Base-by-base conservation (phyloP, 768 basidiomycete genomes). In the Glaciozyma antarctica region DNA sequence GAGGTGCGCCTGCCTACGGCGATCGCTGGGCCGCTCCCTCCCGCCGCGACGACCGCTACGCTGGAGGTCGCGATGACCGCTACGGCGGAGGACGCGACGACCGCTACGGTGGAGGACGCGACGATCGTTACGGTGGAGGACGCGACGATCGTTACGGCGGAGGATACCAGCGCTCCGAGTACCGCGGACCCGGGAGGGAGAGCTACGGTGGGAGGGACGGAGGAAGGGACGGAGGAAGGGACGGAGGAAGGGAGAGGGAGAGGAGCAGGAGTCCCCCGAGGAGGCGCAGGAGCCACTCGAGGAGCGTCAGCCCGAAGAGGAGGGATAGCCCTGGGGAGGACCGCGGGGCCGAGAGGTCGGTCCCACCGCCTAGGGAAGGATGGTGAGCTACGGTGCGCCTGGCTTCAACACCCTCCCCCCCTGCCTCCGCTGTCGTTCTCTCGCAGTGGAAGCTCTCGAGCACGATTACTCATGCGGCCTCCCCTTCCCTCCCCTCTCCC, bases 11-110 rank as follows among this genome's bases (percentile, higher is more conserved):
- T 28, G 52, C 64, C 26, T 67, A 62, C 60, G 68, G 68, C n/a
- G 68, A 61, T 38, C 62, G 65, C 16, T 57, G 60, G 58, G 58
- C 58, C 12, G 10, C 21, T n/a, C 52, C 58, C 32, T 59, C 60
- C 8, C 85, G 49, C 16, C 57, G 17, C 51, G 63, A 60, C 28
- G 58, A 60, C 38, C 45, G 61, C 22, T 60, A 63, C 66, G 52
- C 41, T 24, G 55, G 59, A 22, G 59, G 61, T 21, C 60, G 60
- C 17, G 63, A 60, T 28, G 58, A 60, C 38, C 45, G 61, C 22
- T 60, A 63, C 66, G 52, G 48, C 21, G 55, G 59, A 22, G 59
- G 61, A 13, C 60, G 60, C 17, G 58, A 64, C 38, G 60, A 56
- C 32, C 48, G 62, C 26, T 53, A 68, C 44, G 56, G 48, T 15